A percentile compares a stretch with the other conserved stretches of the same genome.
Conservation (phyloP, 1,139 yeast species). For the Candida tetrigidarum region DNA sequence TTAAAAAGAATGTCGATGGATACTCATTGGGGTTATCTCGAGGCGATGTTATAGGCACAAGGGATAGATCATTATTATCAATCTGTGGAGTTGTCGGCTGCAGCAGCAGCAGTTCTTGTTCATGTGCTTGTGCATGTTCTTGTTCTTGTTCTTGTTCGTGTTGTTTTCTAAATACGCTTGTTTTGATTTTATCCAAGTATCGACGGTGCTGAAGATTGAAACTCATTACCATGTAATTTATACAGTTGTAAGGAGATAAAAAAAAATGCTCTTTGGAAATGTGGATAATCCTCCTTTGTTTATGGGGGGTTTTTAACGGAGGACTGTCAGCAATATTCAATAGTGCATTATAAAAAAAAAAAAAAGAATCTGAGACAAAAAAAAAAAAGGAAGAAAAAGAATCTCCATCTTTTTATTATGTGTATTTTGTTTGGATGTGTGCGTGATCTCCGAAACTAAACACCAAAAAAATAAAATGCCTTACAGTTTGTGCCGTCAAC, state of each 20-base stretch:
- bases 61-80: constrained; percentile 12
- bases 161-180: constrained; percentile 7
- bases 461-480: background rate
- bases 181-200: constrained; percentile 6
- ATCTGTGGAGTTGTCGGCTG: background rate
- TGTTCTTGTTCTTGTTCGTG: constrained; percentile 1
- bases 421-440: background rate
- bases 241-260: background rate
- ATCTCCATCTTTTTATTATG: constrained; percentile 1
- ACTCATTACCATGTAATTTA: constrained; percentile 4
- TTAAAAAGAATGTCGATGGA: constrained; percentile 33
- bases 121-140: background rate
- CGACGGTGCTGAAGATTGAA: constrained; percentile 6
- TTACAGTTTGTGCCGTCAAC: background rate
- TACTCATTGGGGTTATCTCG: constrained; percentile 16
- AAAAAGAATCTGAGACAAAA: too few species aligned
- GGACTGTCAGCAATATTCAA: too few species aligned
- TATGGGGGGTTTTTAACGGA: too few species aligned
- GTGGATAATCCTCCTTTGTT: too few species aligned
- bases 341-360: constrained; percentile 4
- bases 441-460: background rate
- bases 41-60: constrained; percentile 19
- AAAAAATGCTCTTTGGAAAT: background rate
- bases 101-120: background rate
- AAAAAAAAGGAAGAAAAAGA: background rate